Conservation (phyloP, 305 asterid genomes). For the Solanum hybrid region DNA sequence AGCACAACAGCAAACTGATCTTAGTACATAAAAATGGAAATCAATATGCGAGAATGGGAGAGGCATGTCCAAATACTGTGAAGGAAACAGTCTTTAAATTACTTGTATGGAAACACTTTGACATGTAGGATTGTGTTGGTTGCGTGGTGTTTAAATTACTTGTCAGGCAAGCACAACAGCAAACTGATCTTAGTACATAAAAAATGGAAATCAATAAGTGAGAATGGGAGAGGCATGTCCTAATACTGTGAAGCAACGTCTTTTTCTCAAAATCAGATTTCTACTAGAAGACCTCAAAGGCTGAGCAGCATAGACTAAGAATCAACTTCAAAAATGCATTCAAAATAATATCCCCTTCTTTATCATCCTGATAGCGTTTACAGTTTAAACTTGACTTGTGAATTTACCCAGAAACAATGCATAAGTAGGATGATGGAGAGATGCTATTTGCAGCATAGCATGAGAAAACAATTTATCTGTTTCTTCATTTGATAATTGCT, state of each 20-base stretch:
- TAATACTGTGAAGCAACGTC: background rate
- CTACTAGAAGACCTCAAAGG: background rate
- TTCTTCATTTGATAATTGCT: background rate
- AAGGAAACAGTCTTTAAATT: background rate
- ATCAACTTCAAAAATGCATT: background rate
- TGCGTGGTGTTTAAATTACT: background rate
- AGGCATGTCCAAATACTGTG: background rate
- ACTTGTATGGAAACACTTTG: background rate
- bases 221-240: background rate
- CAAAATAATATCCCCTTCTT: background rate
- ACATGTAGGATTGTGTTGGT: background rate
- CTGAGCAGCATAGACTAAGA: background rate
- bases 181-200: background rate
- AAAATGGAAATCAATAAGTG: background rate
- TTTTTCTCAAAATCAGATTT: background rate
- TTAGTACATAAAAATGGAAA: background rate
- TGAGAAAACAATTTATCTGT: background rate
- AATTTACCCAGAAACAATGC: background rate
- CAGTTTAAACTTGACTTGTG: background rate
- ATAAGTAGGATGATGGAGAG: background rate
- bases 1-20: background rate
- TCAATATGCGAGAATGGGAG: background rate
- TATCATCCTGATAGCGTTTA: background rate
- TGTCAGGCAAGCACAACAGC: background rate
- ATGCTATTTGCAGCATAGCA: constrained; percentile 1